Evolutionary conservation across 352 stramenopile species (phyloP).

Genomic region (Blastocystis sp.): DNA sequence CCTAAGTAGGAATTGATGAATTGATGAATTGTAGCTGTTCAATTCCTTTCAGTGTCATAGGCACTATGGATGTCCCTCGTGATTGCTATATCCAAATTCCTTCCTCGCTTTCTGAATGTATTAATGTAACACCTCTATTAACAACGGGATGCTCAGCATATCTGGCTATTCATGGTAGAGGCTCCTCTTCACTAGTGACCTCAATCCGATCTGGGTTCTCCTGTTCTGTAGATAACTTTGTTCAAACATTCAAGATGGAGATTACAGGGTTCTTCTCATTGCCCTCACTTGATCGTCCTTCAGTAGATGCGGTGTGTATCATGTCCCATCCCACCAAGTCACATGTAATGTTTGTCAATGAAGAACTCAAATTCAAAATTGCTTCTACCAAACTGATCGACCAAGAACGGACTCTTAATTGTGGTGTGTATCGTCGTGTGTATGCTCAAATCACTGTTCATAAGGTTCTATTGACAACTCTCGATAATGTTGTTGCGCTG

Average conservation of each 20-base stretch:
- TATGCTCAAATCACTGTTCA: slow-evolving; percentile 41
- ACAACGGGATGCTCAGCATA: background rate
- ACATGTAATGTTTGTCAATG: background rate
- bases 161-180: background rate
- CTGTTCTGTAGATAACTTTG: slow-evolving; percentile 8
- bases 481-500: background rate
- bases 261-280: slow-evolving; percentile 10
- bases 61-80: background rate
- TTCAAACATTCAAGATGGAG: background rate
- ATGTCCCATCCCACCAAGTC: background rate
- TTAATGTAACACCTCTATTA: background rate
- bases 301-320: background rate
- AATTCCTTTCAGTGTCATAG: background rate
- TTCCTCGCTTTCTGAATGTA: background rate
- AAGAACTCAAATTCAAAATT: background rate
- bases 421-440: background rate
- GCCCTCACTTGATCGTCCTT: background rate
- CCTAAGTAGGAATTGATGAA: background rate
- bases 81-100: background rate
- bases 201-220: background rate
- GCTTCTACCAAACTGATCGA: background rate
- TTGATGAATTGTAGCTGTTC: background rate
- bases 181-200: background rate
- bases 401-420: slow-evolving; percentile 14
- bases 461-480: background rate